Percentiles rank a stretch among this genome's conserved stretches.
Evolutionary conservation across 2,329 filamentous ascomycete genomes (phyloP).

Genomic region (Boeremia lycopersici): DNA sequence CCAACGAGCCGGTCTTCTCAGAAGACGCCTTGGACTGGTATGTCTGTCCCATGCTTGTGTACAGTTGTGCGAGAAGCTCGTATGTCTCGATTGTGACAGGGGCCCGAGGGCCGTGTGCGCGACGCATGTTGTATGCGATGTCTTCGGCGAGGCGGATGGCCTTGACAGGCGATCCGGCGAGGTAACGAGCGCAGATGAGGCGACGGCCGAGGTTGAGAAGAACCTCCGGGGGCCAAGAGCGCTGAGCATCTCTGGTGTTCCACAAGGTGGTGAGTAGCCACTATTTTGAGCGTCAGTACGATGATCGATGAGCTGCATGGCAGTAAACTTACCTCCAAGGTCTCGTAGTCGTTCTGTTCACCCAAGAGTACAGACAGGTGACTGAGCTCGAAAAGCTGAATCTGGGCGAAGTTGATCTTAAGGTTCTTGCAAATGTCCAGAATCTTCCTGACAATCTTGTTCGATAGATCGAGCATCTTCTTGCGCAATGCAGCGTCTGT

Average conservation of each 20-base stretch:
- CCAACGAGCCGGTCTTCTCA: conserved; percentile 44
- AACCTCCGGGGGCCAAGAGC: conserved; percentile 45
- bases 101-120: conserved; percentile 58
- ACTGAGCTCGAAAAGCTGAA: conserved; percentile 51
- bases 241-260: conserved; percentile 43
- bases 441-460: conserved; percentile 50
- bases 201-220: conserved; percentile 60
- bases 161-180: conserved; percentile 52
- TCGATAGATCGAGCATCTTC: conserved; percentile 50
- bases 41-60: conserved; percentile 50
- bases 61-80: conserved; percentile 57
- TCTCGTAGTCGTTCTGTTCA: conserved; percentile 53
- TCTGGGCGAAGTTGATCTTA: conserved; percentile 52
- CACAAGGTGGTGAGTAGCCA: conserved; percentile 48
- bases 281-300: conserved; percentile 14
- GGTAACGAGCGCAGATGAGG: conserved; percentile 60
- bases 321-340: conserved; percentile 38
- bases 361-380: conserved; percentile 52
- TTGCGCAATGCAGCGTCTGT: conserved; percentile 45
- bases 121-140: conserved; percentile 62
- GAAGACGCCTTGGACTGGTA: conserved; percentile 46
- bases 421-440: conserved; percentile 48
- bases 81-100: conserved; percentile 57
- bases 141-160: conserved; percentile 55
- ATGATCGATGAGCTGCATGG: background rate